Base-by-base conservation (phyloP, 2,329 filamentous ascomycete species). In the Alternaria brassicae region DNA sequence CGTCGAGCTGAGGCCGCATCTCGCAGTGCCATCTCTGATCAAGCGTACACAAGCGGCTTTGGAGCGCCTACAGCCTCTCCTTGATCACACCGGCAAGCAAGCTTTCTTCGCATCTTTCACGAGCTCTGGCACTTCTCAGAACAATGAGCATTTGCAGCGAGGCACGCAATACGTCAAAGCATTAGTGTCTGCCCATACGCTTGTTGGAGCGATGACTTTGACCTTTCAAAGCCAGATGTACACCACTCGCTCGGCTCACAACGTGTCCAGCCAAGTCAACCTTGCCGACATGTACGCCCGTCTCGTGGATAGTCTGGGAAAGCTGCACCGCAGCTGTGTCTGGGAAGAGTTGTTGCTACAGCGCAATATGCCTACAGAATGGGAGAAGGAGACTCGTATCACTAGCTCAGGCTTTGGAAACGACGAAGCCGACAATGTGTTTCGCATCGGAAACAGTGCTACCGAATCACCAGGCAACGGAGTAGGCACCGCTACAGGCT, bases 111-210 rank as follows among this genome's bases (percentile, higher is more conserved):
- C 85, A 0, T 83, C 87, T 54, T 82, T 96, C 60, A 81, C 86
- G 7, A 67, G 63, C 44, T 40, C 53, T 30, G 53, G 41, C 53
- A 45, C 58, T 21, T 36, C 60, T 21, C 58, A 70, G 28, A 58
- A 67, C 30, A 57, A 56, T 50, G 63, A 83, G 51, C 75, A 86
- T 19, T 65, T 78, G 30, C 78, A 81, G 1, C 83, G 86, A 59
- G 93, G 92, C n/a, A 97, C 92, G 6, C 85, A 84, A 57, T 86
- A 91, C 63, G 87, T 90, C 55, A 96, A 95, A 75, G 88, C 91
- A 47, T 81, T 99, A 53, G 85, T 94, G 40, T 89, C 89, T 53
- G 84, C 91, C 10, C 90, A 96, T 72, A 89, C 88, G 3, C 84
- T 97, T 8, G 87, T 93, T 37, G 89, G 89, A 67, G 88, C 92